Percentiles rank a stretch among this genome's conserved stretches.
Evolutionary conservation across 1,139 yeast species (phyloP).

Genomic region (Protomyces lactucae-debilis): DNA sequence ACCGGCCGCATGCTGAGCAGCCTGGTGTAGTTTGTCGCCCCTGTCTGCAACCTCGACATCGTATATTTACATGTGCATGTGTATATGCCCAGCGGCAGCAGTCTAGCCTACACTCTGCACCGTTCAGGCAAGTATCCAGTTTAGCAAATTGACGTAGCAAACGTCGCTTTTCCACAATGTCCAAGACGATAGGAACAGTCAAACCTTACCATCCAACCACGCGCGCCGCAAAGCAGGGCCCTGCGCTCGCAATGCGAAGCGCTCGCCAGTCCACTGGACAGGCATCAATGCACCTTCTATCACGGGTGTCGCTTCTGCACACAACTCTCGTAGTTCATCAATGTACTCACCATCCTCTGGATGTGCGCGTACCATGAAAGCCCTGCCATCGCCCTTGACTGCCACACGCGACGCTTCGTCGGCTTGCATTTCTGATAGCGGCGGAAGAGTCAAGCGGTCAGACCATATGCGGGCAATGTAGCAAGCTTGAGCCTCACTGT

Average conservation of each 20-base stretch:
- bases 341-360: conserved; percentile 24
- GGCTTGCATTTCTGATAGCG: conserved; percentile 42
- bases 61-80: no score
- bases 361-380: conserved; percentile 5
- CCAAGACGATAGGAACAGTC: no score
- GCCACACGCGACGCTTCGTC: conserved; percentile 37
- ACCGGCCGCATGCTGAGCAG: no score
- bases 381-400: conserved; percentile 41
- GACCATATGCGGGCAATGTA: conserved; percentile 52
- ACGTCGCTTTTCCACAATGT: no score
- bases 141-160: no score
- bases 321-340: neutral
- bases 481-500: conserved; percentile 46
- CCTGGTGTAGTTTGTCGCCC: neutral
- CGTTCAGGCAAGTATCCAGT: no score
- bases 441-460: conserved; percentile 47
- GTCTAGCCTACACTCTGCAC: no score
- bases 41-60: neutral
- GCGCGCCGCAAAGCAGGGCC: neutral
- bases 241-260: neutral
- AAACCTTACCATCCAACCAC: neutral
- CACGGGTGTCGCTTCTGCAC: neutral
- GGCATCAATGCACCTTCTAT: conserved; percentile 1
- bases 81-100: no score
- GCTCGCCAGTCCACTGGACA: conserved; percentile 8